A percentile compares a stretch with the other conserved stretches of the same genome.
phyloP scores from a whole-genome alignment of 2,329 filamentous ascomycete species.

The Reticulascus tulasneorum region DNA sequence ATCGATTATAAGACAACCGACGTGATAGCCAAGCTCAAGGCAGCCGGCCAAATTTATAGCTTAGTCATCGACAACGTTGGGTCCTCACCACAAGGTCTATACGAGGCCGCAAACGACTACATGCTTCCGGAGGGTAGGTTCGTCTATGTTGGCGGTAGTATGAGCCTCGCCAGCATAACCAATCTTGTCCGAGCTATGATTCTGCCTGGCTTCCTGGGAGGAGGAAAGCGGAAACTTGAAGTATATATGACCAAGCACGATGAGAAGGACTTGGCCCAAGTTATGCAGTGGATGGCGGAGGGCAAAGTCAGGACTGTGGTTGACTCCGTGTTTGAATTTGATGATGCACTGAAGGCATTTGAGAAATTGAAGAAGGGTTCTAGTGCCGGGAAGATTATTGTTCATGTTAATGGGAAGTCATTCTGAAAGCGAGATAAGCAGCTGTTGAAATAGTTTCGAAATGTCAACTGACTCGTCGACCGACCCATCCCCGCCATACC shows the following conservation, averaged over 20 bases:
- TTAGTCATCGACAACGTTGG: slow-evolving; percentile 59
- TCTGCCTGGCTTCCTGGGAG: slow-evolving; percentile 32
- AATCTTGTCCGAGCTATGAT: slow-evolving; percentile 21
- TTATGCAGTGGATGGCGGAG: slow-evolving; percentile 53
- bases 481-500: too few relatives aligned
- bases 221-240: slow-evolving; percentile 37
- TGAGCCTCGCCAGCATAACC: slow-evolving; percentile 20
- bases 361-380: slow-evolving; percentile 54
- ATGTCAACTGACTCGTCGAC: too few relatives aligned
- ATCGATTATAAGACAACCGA: slow-evolving; percentile 56
- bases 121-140: slow-evolving; percentile 44
- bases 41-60: slow-evolving; percentile 43
- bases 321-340: slow-evolving; percentile 52
- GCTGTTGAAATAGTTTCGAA: too few relatives aligned
- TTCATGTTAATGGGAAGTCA: slow-evolving; percentile 18
- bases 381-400: slow-evolving; percentile 58
- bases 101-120: slow-evolving; percentile 47
- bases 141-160: slow-evolving; percentile 43
- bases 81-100: slow-evolving; percentile 43
- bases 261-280: slow-evolving; percentile 40
- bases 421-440: too few relatives aligned
- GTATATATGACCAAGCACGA: slow-evolving; percentile 35
- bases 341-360: slow-evolving; percentile 53
- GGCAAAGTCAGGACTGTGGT: slow-evolving; percentile 54
- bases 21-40: slow-evolving; percentile 41